Evolutionary conservation across 208 protist species (phyloP).

Genomic region (Crithidia sp.): DNA sequence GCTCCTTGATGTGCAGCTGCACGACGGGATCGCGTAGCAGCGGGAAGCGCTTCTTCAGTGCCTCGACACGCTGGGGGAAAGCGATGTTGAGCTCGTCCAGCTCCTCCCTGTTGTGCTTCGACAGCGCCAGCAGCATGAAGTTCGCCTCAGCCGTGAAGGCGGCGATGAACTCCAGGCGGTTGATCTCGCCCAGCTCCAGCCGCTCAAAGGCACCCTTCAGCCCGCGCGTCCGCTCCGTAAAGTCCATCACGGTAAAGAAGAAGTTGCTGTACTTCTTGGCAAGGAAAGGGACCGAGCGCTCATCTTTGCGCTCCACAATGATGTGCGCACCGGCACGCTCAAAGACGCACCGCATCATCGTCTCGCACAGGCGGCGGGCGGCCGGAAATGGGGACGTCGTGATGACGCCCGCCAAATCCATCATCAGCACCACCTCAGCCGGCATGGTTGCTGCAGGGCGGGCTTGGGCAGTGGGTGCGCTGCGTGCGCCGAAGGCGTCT

Average conservation of each 20-base stretch:
- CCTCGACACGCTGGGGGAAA: constrained; percentile 54
- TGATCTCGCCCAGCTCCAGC: constrained; percentile 78
- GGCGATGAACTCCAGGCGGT: constrained; percentile 66
- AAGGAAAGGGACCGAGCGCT: constrained; percentile 50
- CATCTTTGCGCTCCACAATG: constrained; percentile 34
- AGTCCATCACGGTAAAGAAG: constrained; percentile 67
- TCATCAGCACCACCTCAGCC: constrained; percentile 78
- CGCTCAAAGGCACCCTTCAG: constrained; percentile 57
- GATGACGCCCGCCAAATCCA: constrained; percentile 74
- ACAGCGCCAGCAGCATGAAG: constrained; percentile 65
- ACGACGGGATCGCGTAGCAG: constrained; percentile 68
- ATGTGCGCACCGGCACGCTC: constrained; percentile 65
- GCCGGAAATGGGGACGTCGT: constrained; percentile 73
- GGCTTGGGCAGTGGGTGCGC: too few relatives aligned
- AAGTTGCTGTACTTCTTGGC: constrained; percentile 77
- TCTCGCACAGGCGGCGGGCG: constrained; percentile 65
- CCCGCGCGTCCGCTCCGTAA: constrained; percentile 65
- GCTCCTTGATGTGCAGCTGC: constrained; percentile 63
- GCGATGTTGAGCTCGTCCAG: constrained; percentile 59
- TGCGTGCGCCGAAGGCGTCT: too few relatives aligned
- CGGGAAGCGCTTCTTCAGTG: constrained; percentile 63
- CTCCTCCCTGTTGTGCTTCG: constrained; percentile 68
- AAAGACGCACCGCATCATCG: constrained; percentile 78
- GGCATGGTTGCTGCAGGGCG: constrained; percentile 42
- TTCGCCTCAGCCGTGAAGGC: constrained; percentile 60